Evolutionary conservation across 257 asterid species (phyloP), one percentile per base, ranked within the genome.

Genomic region (Fraxinus americana): DNA sequence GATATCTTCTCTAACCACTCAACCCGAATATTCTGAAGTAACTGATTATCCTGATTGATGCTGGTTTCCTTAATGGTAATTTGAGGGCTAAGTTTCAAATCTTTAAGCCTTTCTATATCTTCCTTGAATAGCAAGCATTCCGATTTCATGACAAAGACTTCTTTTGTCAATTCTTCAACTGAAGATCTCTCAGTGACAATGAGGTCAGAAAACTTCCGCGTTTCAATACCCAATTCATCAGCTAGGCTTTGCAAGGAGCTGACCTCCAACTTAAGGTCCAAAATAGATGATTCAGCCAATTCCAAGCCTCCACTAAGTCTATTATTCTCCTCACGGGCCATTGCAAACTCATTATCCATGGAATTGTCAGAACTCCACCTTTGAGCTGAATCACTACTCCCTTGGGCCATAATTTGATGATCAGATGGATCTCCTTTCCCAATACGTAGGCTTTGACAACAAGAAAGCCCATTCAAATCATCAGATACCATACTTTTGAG

Each of bases 181-280:
- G 98, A 86, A 52, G 94, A 86, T 73, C 82, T 76, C 89, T 96
- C 97, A 36, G 95, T 77, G 34, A 82, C 80, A 81, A 96, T 90
- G 45, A 83, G 79, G 54, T 75, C 85, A 11, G 94, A 85, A 38
- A 90, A 81, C 68, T 88, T 92, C 6, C 82, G 92, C 2, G 94
- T 88, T 84, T 93, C 97, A 48, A 84, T 71, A 70, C 97, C 93
- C 68, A 90, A 75, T 79, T 91, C 95, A 81, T 92, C 90, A 23
- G 97, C 91, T 72, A 90, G 82, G 75, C 86, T 85, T 83, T 92
- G 97, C 88, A 93, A 84, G 52, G 97, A 85, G 86, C 77, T 85
- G 36, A 96, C 91, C 85, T 96, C 99, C 45, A 90, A 79, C 91
- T 93, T 92, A 74, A 96, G 93, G 85, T 89, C 89, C 77, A 84